A percentile compares a stretch with the other conserved stretches of the same genome.
These are phyloP conservation scores for Clavispora asparagi DNA, from an alignment of 805 yeast species.

Conservation along the genomic window DNA sequence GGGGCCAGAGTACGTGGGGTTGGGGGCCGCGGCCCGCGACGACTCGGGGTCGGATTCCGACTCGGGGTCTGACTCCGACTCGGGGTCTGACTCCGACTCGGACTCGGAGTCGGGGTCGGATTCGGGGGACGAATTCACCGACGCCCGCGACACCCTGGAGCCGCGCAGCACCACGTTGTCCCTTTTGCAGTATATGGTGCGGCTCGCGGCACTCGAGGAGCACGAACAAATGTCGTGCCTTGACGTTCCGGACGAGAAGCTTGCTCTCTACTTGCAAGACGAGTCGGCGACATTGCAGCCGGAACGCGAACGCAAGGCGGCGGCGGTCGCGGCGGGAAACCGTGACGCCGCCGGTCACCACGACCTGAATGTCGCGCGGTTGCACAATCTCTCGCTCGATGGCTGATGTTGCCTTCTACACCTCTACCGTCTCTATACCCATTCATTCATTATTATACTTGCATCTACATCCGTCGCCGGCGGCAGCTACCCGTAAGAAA, in stretches of 20 bases:
- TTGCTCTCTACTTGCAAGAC: conserved; percentile 56
- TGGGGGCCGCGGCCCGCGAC: conserved; percentile 15
- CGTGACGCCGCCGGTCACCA: neutral
- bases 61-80: neutral
- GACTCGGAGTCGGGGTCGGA: conserved; percentile 19
- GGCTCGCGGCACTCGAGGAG: conserved; percentile 56
- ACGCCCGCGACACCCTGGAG: neutral
- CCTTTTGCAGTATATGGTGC: conserved; percentile 56
- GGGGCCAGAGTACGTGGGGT: conserved; percentile 17
- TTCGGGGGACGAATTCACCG: conserved; percentile 14
- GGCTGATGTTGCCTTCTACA: neutral
- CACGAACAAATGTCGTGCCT: conserved; percentile 51
- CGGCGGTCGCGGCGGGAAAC: neutral
- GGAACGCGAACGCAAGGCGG: neutral
- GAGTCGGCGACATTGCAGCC: conserved; percentile 27
- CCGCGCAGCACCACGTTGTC: conserved; percentile 37
- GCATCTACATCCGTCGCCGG: neutral
- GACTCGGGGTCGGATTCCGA: conserved; percentile 8
- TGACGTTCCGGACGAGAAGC: conserved; percentile 60
- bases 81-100: neutral
- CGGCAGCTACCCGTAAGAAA: neutral
- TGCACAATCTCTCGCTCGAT: neutral
- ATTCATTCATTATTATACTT: neutral
- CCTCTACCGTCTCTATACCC: too few relatives aligned
- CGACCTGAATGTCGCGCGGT: neutral